These are phyloP conservation scores for Ambrosia hybrid DNA, from an alignment of 140 eudicot species.

Conservation along the genomic window DNA sequence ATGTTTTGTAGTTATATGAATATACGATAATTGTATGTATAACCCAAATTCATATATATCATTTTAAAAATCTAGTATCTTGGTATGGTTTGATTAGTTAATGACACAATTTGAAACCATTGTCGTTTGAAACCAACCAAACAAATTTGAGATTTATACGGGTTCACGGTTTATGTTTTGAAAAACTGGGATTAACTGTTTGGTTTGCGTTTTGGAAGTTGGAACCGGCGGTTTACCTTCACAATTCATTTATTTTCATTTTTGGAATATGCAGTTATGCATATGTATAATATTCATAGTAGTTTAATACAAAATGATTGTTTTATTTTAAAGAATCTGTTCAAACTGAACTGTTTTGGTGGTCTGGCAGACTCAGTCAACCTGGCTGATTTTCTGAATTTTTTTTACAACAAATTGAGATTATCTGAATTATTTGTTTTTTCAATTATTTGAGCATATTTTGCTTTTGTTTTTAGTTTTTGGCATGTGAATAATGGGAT, in stretches of 20 bases:
- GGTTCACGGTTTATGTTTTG: not conserved
- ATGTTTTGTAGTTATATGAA: not conserved
- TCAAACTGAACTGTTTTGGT: not conserved
- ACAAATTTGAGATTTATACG: not conserved
- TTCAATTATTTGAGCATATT: not conserved
- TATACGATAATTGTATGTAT: not conserved
- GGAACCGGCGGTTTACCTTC: not conserved
- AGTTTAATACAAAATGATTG: not conserved
- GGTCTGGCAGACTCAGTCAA: not conserved
- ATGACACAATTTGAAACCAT: not conserved
- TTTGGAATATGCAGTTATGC: constrained; percentile 2
- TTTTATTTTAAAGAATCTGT: not conserved
- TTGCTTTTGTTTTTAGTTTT: constrained; percentile 1
- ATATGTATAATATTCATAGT: not conserved
- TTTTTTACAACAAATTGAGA: not conserved
- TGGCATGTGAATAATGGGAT: constrained; percentile 16
- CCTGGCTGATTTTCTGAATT: too few relatives aligned
- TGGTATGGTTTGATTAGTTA: not conserved
- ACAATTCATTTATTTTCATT: not conserved
- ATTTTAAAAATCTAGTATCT: too few relatives aligned
- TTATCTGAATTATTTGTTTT: not conserved
- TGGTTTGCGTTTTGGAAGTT: not conserved
- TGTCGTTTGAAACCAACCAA: not conserved
- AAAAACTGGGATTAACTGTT: not conserved
- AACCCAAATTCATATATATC: not conserved